Base-by-base conservation (phyloP, 1,284 basidiomycete genomes). In the Cryptococcus maquisensis region DNA sequence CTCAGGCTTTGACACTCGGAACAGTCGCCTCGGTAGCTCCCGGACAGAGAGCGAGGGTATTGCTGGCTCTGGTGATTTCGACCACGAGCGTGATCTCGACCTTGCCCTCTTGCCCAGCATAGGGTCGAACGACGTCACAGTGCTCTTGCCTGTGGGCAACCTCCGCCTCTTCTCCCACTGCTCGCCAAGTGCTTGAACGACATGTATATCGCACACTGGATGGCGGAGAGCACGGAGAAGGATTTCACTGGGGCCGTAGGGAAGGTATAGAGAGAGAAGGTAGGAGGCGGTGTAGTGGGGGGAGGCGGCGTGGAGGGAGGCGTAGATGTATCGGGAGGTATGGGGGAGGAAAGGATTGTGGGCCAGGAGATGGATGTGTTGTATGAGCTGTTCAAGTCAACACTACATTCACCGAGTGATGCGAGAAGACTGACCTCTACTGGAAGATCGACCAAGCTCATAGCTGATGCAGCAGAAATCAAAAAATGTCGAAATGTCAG, bases 291-390 rank as follows among this genome's bases (percentile, higher is more conserved):
- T 61, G 46, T 65, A 66, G 3, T 55, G 54, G 1, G 66, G 38
- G 2, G 68, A 61, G 0, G 62, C 54, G 16, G 48, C 37, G 26
- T 79, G 75, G 72, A 86, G 85, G 5, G 85, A 75, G 6, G 68
- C 50, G 57, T 83, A 70, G 20, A 88, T 69, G 40, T 78, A 72
- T 55, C 72, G 80, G 64, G 80, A 85, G 26, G 80, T 77, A 44
- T 77, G 74, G 1, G 87, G 86, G 16, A 92, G 74, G 41, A 71
- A 63, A 32, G 81, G 77, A 15, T 85, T 88, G 10, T 81, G 72
- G 0, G 87, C 82, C 56, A 79, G 80, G 13, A 86, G 78, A 58
- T 90, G 85, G 23, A 91, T 80, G 52, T 88, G 82, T 62, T 86
- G 85, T 0, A 90, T 70, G 4, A 92, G 77, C 89, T 90, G 44